Evolutionary conservation across 2,329 filamentous ascomycete genomes (phyloP).

Genomic region (Aspergillus hiratsukae): DNA sequence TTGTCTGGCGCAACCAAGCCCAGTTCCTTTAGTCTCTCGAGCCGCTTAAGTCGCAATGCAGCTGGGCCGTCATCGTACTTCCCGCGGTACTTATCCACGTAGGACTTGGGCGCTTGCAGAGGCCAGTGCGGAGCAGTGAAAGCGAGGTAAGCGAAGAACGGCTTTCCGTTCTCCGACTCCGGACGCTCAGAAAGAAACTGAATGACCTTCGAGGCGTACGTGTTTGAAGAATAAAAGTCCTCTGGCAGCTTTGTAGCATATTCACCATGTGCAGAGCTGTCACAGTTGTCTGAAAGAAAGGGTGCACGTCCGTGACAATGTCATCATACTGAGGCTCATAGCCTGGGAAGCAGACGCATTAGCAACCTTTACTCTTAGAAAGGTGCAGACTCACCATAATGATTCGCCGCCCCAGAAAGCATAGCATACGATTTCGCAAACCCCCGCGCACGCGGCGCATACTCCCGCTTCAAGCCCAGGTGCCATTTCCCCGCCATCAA

Average conservation of each 20-base stretch:
- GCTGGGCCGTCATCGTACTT: slow-evolving; percentile 50
- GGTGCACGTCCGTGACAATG: neutral
- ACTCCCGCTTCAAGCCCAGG: slow-evolving; percentile 26
- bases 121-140: slow-evolving; percentile 54
- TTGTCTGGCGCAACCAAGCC: slow-evolving; percentile 38
- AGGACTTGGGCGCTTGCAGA: slow-evolving; percentile 46
- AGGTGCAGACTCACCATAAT: slow-evolving; percentile 31
- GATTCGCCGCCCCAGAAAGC: slow-evolving; percentile 30
- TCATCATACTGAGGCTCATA: slow-evolving; percentile 5
- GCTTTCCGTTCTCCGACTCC: slow-evolving; percentile 34
- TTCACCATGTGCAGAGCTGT: slow-evolving; percentile 10
- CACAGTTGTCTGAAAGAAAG: slow-evolving; percentile 6
- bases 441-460: slow-evolving; percentile 24
- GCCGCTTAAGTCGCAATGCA: slow-evolving; percentile 41
- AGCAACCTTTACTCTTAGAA: too few relatives aligned
- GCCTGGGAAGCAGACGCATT: neutral
- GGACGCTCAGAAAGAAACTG: slow-evolving; percentile 28
- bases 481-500: slow-evolving; percentile 34
- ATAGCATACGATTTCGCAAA: slow-evolving; percentile 28
- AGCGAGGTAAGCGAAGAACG: slow-evolving; percentile 48
- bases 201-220: slow-evolving; percentile 26
- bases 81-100: slow-evolving; percentile 46
- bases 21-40: slow-evolving; percentile 44
- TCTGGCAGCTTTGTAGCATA: slow-evolving; percentile 10
- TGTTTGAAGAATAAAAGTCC: slow-evolving; percentile 31